Percentiles rank a stretch among this genome's conserved stretches.
Evolutionary conservation across 108 stramenopile genomes (phyloP).

Genomic region (Asterionellopsis glacialis): DNA sequence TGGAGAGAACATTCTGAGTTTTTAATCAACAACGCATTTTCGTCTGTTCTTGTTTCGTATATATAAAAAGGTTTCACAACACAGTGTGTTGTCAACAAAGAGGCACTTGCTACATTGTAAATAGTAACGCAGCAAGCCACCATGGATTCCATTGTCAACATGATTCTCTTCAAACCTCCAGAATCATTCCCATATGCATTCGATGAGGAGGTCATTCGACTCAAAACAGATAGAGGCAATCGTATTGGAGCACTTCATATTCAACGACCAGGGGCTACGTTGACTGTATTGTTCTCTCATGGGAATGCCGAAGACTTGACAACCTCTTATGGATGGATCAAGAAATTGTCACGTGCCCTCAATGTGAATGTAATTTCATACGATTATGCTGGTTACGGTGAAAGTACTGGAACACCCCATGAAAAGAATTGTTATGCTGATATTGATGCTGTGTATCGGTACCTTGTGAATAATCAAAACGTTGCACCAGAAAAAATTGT

Average conservation of each 20-base stretch:
- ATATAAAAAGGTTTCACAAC: too few relatives aligned
- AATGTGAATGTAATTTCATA: constrained; percentile 81
- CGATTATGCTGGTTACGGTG: constrained; percentile 82
- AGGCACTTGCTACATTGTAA: not conserved
- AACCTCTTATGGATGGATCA: constrained; percentile 42
- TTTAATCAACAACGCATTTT: not conserved
- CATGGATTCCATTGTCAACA: constrained; percentile 11
- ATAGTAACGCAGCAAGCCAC: not conserved
- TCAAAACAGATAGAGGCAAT: not conserved
- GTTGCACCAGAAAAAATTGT: constrained; percentile 56
- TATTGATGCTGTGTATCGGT: constrained; percentile 63
- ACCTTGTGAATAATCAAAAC: constrained; percentile 37
- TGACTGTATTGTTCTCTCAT: constrained; percentile 64
- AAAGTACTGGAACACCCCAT: constrained; percentile 23
- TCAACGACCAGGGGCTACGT: constrained; percentile 22
- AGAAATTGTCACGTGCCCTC: constrained; percentile 16
- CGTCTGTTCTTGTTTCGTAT: too few relatives aligned
- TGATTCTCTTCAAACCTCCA: constrained; percentile 10
- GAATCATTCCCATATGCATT: constrained; percentile 7
- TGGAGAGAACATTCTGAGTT: not conserved
- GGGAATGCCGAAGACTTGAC: constrained; percentile 81
- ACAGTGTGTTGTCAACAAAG: too few relatives aligned
- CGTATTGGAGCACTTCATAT: constrained; percentile 46
- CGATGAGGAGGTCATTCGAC: not conserved
- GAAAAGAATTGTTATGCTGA: constrained; percentile 68